Conservation (phyloP, 2,329 filamentous ascomycete species). For the Verticillium zaregamsianum region DNA sequence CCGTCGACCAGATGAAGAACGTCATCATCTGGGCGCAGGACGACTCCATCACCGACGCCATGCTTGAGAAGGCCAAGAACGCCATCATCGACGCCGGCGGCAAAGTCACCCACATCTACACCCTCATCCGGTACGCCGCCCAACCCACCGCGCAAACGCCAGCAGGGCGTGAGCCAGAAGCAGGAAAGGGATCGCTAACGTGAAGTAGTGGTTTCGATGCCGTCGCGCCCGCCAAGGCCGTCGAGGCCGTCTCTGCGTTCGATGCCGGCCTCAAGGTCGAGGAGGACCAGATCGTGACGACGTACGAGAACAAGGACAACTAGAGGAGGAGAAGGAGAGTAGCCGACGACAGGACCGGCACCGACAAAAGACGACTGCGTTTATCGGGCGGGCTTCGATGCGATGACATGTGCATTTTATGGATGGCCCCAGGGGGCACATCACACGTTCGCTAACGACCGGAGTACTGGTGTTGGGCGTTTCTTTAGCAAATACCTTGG, state of each 20-base stretch:
- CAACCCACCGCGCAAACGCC: background rate
- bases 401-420: background rate
- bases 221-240: constrained; percentile 63
- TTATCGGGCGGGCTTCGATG: background rate
- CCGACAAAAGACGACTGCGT: background rate
- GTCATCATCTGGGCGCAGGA: constrained; percentile 77
- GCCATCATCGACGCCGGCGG: constrained; percentile 68
- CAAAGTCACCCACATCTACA: constrained; percentile 74
- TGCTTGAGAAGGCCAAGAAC: constrained; percentile 68
- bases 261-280: constrained; percentile 58
- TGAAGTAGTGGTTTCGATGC: constrained; percentile 68
- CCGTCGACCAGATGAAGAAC: constrained; percentile 64
- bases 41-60: constrained; percentile 56
- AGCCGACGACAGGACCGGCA: background rate
- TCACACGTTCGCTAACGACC: background rate
- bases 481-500: background rate
- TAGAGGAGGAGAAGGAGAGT: background rate
- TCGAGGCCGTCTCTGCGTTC: constrained; percentile 63
- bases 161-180: background rate
- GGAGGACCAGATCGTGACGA: constrained; percentile 67
- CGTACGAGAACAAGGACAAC: constrained; percentile 2
- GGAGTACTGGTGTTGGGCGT: background rate
- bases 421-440: background rate
- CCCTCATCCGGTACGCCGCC: constrained; percentile 57
- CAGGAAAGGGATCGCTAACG: background rate